These are phyloP conservation scores for Rhododendron henanense DNA, from an alignment of 148 eudicot species.

Conservation along the genomic window DNA sequence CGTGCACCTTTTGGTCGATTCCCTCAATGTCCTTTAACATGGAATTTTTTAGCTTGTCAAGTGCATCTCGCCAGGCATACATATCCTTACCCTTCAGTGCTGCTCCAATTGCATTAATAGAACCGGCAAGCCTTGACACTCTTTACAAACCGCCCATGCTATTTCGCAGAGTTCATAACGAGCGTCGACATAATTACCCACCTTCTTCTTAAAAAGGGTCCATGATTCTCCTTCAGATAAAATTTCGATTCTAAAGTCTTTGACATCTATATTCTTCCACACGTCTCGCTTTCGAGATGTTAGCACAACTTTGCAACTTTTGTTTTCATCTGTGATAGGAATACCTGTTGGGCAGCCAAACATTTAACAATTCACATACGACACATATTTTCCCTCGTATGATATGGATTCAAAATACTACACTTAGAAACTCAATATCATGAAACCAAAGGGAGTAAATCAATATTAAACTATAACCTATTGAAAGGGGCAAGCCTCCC, in stretches of 20 bases:
- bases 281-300: not conserved
- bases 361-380: not conserved
- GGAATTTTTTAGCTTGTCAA: not conserved
- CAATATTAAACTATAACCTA: too few relatives aligned
- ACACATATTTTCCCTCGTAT: not conserved
- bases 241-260: not conserved
- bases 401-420: not conserved
- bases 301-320: not conserved
- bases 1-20: not conserved
- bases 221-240: not conserved
- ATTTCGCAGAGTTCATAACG: not conserved
- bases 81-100: not conserved
- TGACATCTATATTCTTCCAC: not conserved
- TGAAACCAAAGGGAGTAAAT: too few relatives aligned
- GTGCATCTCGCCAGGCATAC: conserved; percentile 7
- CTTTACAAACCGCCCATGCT: not conserved
- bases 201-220: too few relatives aligned
- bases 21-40: not conserved
- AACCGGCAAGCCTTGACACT: conserved; percentile 20
- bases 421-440: not conserved
- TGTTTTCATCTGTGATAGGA: not conserved
- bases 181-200: not conserved
- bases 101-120: conserved; percentile 6
- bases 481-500: too few relatives aligned
- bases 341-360: not conserved